Conservation (phyloP, 2,329 filamentous ascomycete species). For the Lecanoromycetidae sp. region DNA sequence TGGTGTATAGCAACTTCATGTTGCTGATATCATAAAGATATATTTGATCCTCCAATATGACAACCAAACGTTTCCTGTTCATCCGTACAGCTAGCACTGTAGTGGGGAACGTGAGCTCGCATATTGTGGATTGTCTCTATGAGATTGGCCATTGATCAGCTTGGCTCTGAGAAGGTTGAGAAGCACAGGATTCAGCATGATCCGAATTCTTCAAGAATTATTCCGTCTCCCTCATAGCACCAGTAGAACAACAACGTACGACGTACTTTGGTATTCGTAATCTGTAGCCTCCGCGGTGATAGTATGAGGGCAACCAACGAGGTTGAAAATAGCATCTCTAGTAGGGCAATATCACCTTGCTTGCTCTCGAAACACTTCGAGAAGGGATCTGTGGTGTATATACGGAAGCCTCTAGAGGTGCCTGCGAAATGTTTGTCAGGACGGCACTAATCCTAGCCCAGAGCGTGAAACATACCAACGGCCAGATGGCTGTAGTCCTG, state of each 20-base stretch:
- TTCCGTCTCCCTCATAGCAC: too few relatives aligned
- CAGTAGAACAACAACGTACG: too few relatives aligned
- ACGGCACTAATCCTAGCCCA: not conserved
- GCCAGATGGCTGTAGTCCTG: constrained; percentile 96
- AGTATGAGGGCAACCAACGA: constrained; percentile 88
- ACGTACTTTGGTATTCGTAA: constrained; percentile 89
- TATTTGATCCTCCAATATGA: constrained; percentile 89
- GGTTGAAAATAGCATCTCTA: constrained; percentile 98
- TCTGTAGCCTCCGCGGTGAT: constrained; percentile 82
- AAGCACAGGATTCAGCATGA: too few relatives aligned
- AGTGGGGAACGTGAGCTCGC: constrained; percentile 97
- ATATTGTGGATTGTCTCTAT: constrained; percentile 71
- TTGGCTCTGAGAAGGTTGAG: not conserved
- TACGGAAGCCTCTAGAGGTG: constrained; percentile 85
- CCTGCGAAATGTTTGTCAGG: constrained; percentile 37
- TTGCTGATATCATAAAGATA: constrained; percentile 99
- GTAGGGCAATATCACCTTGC: constrained; percentile 86
- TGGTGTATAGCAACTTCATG: constrained; percentile 88
- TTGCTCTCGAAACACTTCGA: constrained; percentile 88
- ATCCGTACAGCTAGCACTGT: constrained; percentile 86
- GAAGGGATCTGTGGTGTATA: constrained; percentile 95
- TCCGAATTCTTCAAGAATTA: too few relatives aligned
- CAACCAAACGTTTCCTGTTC: constrained; percentile 85
- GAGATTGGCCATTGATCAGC: not conserved
- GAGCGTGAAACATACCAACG: constrained; percentile 58